These are phyloP conservation scores for Daldinia caldariorum DNA, from an alignment of 495 filamentous ascomycete genomes.

Conservation along the genomic window DNA sequence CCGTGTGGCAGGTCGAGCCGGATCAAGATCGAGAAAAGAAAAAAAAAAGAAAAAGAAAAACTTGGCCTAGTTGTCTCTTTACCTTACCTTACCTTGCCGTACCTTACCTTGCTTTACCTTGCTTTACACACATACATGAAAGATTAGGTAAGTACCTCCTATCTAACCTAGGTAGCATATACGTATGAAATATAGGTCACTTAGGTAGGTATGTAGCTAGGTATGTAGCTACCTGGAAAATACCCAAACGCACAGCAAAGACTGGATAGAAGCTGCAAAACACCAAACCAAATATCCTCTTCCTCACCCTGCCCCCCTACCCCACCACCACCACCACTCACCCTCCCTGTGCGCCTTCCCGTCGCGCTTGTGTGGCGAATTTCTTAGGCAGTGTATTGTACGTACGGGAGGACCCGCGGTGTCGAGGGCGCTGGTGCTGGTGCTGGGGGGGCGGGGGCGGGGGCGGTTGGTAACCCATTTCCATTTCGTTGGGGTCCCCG, in stretches of 20 bases:
- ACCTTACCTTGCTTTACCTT: not conserved
- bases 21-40: not conserved
- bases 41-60: not conserved
- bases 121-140: not conserved
- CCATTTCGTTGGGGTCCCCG: not conserved
- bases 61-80: too few species aligned
- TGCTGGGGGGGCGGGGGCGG: too few species aligned
- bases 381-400: not conserved
- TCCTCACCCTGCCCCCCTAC: too few species aligned
- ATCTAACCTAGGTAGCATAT: too few species aligned
- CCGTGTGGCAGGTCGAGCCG: constrained; percentile 20
- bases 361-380: constrained; percentile 10
- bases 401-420: constrained; percentile 12
- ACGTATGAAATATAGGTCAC: too few species aligned
- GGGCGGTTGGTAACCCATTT: not conserved
- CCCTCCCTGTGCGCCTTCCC: constrained; percentile 26
- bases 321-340: not conserved
- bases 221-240: too few species aligned
- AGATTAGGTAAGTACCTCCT: too few species aligned
- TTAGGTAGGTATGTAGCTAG: too few species aligned
- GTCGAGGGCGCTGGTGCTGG: not conserved
- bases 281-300: too few species aligned
- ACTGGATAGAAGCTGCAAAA: too few species aligned
- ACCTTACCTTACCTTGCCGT: too few species aligned
- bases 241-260: too few species aligned